phyloP scores from a whole-genome alignment of 176 grass and related monocot species.

The Alloteropsis semialata region DNA sequence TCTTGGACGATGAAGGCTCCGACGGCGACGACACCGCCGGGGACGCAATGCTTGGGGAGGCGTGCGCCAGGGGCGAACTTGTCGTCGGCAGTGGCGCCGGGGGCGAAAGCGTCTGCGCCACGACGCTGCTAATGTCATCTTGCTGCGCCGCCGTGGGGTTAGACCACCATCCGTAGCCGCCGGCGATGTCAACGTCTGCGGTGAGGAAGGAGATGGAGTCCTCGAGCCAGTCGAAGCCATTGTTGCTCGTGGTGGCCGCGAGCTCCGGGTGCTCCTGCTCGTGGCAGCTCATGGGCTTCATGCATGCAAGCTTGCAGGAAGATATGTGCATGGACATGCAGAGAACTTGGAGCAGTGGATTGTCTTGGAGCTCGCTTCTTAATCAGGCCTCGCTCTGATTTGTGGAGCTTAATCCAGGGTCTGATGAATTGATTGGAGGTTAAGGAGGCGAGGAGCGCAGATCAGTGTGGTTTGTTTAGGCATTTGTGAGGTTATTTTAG shows the following conservation, averaged over 20 bases:
- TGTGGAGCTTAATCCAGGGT: slow-evolving; percentile 33
- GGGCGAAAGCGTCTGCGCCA: slow-evolving; percentile 47
- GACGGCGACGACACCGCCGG: slow-evolving; percentile 14
- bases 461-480: slow-evolving; percentile 26
- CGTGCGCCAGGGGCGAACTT: background rate
- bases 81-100: slow-evolving; percentile 6
- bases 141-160: slow-evolving; percentile 19
- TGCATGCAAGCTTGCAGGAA: slow-evolving; percentile 21
- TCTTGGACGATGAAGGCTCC: slow-evolving; percentile 27
- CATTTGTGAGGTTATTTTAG: slow-evolving; percentile 37
- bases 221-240: slow-evolving; percentile 42
- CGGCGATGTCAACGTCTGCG: slow-evolving; percentile 30
- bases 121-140: slow-evolving; percentile 48
- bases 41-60: slow-evolving; percentile 31
- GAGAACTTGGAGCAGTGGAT: background rate
- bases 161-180: slow-evolving; percentile 41
- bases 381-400: slow-evolving; percentile 11
- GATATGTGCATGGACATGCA: slow-evolving; percentile 24
- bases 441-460: background rate
- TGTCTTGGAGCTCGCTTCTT: slow-evolving; percentile 30
- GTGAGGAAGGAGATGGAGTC: slow-evolving; percentile 51
- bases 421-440: slow-evolving; percentile 19
- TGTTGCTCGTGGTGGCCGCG: background rate
- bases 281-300: slow-evolving; percentile 40
- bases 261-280: slow-evolving; percentile 24